Conservation (phyloP, 2,329 filamentous ascomycete species). For the Ceratocystis lukuohia region DNA sequence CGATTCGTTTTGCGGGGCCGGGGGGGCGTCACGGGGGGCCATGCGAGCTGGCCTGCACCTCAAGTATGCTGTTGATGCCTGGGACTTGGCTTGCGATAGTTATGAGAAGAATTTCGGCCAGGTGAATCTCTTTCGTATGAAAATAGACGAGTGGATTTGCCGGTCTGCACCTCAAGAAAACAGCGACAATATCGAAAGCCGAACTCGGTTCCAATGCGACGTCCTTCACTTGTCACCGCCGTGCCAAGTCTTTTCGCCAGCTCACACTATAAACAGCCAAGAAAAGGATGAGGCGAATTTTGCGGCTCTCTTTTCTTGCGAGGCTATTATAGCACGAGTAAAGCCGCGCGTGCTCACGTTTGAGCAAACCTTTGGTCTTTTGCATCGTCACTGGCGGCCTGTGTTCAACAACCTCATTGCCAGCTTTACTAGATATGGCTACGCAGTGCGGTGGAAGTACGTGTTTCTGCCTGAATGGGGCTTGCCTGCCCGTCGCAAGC, state of each 20-base stretch:
- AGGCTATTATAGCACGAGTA: slow-evolving; percentile 41
- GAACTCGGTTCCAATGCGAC: slow-evolving; percentile 36
- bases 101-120: slow-evolving; percentile 46
- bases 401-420: slow-evolving; percentile 49
- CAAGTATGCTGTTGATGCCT: slow-evolving; percentile 51
- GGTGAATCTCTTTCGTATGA: slow-evolving; percentile 34
- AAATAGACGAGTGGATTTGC: slow-evolving; percentile 37
- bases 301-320: slow-evolving; percentile 41
- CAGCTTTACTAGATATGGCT: slow-evolving; percentile 51
- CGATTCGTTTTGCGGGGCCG: slow-evolving; percentile 61
- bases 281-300: slow-evolving; percentile 58
- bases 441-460: slow-evolving; percentile 56
- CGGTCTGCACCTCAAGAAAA: slow-evolving; percentile 11
- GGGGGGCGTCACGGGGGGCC: slow-evolving; percentile 56
- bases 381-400: slow-evolving; percentile 36
- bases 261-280: slow-evolving; percentile 52
- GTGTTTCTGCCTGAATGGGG: slow-evolving; percentile 40
- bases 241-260: slow-evolving; percentile 62
- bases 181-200: slow-evolving; percentile 18
- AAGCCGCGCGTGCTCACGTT: slow-evolving; percentile 60
- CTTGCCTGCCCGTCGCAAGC: slow-evolving; percentile 35
- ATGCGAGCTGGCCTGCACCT: slow-evolving; percentile 42
- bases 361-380: slow-evolving; percentile 64
- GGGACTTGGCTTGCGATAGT: slow-evolving; percentile 40
- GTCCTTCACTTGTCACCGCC: slow-evolving; percentile 64